A percentile compares a stretch with the other conserved stretches of the same genome.
Evolutionary conservation across 345 rosid genomes (phyloP).

Genomic region (Nasturtium officinale): DNA sequence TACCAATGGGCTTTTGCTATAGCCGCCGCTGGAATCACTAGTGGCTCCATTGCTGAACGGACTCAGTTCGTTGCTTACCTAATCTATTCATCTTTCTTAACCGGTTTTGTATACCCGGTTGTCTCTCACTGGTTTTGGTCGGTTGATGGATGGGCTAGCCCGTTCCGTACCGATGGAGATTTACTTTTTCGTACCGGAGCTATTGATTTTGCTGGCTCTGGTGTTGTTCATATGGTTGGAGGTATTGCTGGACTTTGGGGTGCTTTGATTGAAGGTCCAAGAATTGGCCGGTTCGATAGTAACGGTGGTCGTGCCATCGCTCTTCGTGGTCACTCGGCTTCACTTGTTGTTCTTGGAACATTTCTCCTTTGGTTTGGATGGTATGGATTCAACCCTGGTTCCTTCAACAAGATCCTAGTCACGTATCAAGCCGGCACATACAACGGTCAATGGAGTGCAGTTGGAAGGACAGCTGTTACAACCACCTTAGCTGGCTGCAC

Average conservation of each 20-base stretch:
- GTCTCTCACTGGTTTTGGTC: conserved; percentile 58
- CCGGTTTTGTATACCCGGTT: conserved; percentile 51
- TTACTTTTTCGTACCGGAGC: conserved; percentile 47
- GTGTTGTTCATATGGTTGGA: conserved; percentile 60
- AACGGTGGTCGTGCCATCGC: conserved; percentile 38
- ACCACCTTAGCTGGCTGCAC: conserved; percentile 81
- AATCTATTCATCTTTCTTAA: conserved; percentile 50
- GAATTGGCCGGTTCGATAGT: conserved; percentile 39
- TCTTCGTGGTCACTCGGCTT: conserved; percentile 43
- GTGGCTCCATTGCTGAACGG: conserved; percentile 76
- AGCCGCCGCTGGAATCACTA: conserved; percentile 55
- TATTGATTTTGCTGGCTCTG: conserved; percentile 52
- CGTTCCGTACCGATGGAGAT: conserved; percentile 41
- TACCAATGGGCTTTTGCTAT: conserved; percentile 57
- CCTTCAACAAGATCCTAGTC: conserved; percentile 50
- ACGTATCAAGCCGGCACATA: conserved; percentile 42
- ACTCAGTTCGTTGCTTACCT: conserved; percentile 83
- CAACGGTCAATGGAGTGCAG: conserved; percentile 82
- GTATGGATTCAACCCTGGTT: conserved; percentile 87
- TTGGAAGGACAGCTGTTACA: conserved; percentile 80
- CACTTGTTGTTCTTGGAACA: conserved; percentile 44
- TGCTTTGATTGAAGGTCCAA: conserved; percentile 42
- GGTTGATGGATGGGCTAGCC: conserved; percentile 50
- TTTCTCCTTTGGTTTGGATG: conserved; percentile 50
- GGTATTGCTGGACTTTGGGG: conserved; percentile 57